phyloP scores from a whole-genome alignment of 2,329 filamentous ascomycete species.

The Ophiostoma quercus region DNA sequence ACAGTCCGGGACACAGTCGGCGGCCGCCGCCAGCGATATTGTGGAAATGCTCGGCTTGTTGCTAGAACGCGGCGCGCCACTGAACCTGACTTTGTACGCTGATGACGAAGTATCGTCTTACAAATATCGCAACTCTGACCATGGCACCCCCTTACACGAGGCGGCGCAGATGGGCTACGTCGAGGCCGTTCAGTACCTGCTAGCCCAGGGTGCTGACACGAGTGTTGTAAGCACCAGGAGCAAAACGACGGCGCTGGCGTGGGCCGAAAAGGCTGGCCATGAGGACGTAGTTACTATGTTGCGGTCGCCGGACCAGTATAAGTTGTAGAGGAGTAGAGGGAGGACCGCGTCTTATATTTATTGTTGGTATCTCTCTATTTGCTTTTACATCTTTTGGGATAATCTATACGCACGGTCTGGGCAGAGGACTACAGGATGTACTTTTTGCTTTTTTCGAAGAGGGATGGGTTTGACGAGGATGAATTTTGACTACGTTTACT shows the following conservation, averaged over 20 bases:
- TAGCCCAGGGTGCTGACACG: conserved; percentile 17
- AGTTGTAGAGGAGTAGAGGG: too few relatives aligned
- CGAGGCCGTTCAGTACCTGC: conserved; percentile 10
- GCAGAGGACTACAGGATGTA: too few relatives aligned
- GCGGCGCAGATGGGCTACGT: background rate
- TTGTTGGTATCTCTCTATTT: too few relatives aligned
- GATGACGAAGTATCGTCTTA: conserved; percentile 11
- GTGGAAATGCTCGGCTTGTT: conserved; percentile 20
- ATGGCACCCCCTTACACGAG: background rate
- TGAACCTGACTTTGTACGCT: conserved; percentile 18
- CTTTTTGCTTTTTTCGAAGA: too few relatives aligned
- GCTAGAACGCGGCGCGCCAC: conserved; percentile 15
- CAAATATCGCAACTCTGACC: background rate
- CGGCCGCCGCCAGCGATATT: conserved; percentile 32
- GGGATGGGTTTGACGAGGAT: too few relatives aligned
- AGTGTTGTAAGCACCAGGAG: conserved; percentile 13
- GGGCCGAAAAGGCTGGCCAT: conserved; percentile 17
- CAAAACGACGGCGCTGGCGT: conserved; percentile 17
- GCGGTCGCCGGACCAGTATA: conserved; percentile 35
- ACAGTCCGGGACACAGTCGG: background rate
- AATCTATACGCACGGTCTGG: too few relatives aligned
- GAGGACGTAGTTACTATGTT: conserved; percentile 7
- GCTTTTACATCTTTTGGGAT: too few relatives aligned
- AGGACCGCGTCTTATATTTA: too few relatives aligned
- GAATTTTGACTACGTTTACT: too few relatives aligned